Percentiles rank a stretch among this genome's conserved stretches.
Evolutionary conservation across 2,329 filamentous ascomycete genomes (phyloP).

Genomic region (Cercospora sp.): DNA sequence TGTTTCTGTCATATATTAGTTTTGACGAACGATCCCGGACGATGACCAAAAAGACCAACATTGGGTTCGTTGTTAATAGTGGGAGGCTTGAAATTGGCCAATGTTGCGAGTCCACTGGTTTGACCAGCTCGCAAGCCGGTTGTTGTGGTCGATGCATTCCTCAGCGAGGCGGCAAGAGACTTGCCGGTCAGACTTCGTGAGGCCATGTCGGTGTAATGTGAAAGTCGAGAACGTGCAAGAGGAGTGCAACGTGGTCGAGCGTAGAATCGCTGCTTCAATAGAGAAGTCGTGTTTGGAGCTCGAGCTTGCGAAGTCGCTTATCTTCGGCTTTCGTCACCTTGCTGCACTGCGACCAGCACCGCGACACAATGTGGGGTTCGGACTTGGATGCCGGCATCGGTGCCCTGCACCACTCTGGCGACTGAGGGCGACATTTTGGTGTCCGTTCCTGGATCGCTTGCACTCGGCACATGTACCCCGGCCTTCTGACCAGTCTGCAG

Average conservation of each 20-base stretch:
- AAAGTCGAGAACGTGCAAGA: background rate
- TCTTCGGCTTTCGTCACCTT: slow-evolving; percentile 15
- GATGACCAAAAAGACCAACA: slow-evolving; percentile 55
- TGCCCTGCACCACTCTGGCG: background rate
- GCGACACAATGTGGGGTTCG: slow-evolving; percentile 1
- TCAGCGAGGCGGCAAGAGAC: slow-evolving; percentile 9
- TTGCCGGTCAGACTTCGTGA: slow-evolving; percentile 17
- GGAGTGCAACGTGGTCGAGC: background rate
- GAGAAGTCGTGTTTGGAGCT: slow-evolving; percentile 7
- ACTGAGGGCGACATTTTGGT: background rate
- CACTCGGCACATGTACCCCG: slow-evolving; percentile 5
- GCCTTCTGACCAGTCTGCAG: background rate
- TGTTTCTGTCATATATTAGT: slow-evolving; percentile 64
- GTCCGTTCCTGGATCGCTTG: slow-evolving; percentile 11
- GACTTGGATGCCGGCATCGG: slow-evolving; percentile 10
- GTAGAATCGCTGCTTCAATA: background rate
- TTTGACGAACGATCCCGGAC: background rate
- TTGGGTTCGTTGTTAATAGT: slow-evolving; percentile 93
- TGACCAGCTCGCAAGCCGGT: slow-evolving; percentile 27
- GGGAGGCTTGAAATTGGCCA: slow-evolving; percentile 86
- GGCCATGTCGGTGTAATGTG: slow-evolving; percentile 19
- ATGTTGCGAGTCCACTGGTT: slow-evolving; percentile 50
- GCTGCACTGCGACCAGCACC: background rate
- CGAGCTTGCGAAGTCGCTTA: slow-evolving; percentile 15
- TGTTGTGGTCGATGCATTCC: slow-evolving; percentile 8